Percentiles rank a stretch among this genome's conserved stretches.
Conservation (phyloP, 768 basidiomycete species). For the Hygrophorus russula region DNA sequence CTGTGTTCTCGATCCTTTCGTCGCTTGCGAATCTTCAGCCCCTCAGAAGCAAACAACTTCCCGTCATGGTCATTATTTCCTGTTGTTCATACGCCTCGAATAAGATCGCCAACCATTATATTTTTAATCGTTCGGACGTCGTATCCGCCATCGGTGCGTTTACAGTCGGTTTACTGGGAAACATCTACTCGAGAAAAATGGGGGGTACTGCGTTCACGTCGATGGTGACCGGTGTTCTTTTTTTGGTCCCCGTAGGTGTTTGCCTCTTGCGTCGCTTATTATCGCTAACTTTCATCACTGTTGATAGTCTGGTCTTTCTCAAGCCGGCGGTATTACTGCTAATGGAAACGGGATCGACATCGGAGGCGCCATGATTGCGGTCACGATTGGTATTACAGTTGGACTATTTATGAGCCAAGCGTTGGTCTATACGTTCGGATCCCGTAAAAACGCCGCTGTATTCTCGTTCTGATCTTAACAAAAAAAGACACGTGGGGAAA, state of each 20-base stretch:
- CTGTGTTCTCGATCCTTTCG: conserved; percentile 57
- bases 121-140: conserved; percentile 75
- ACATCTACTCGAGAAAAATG: conserved; percentile 72
- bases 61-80: conserved; percentile 79
- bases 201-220: conserved; percentile 82
- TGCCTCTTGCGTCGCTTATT: neutral
- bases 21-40: conserved; percentile 76
- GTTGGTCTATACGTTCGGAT: conserved; percentile 78
- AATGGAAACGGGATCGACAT: conserved; percentile 78
- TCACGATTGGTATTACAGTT: conserved; percentile 84
- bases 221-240: conserved; percentile 84
- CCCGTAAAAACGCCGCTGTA: conserved; percentile 72
- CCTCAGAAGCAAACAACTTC: conserved; percentile 54
- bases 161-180: conserved; percentile 68
- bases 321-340: conserved; percentile 76
- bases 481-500: neutral
- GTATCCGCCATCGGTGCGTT: conserved; percentile 83
- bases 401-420: conserved; percentile 85
- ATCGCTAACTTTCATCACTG: conserved; percentile 4
- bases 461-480: conserved; percentile 56
- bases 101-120: conserved; percentile 74
- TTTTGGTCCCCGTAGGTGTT: conserved; percentile 69
- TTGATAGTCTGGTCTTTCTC: conserved; percentile 67
- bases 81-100: conserved; percentile 73
- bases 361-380: conserved; percentile 81